Base-by-base conservation (phyloP, 495 filamentous ascomycete genomes). In the Hyphodiscus hymeniophilus region DNA sequence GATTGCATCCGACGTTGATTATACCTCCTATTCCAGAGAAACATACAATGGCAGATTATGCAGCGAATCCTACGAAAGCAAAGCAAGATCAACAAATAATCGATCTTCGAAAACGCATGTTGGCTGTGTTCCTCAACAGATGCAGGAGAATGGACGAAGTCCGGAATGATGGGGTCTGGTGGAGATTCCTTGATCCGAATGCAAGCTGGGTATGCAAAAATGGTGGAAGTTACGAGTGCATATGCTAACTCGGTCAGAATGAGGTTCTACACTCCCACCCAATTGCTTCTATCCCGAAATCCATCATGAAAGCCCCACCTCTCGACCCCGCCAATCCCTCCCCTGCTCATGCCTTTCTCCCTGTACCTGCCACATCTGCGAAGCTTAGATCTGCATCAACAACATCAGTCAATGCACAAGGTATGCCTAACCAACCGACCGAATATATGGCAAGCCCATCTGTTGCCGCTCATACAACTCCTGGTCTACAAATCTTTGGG, bases 1-100 rank as follows among this genome's bases (percentile, higher is more conserved):
- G 84, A 50, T 72, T 98, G 46, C 94, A 97, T 57, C 92, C 92
- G 1, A 96, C 92, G 2, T 76, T 97, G 28, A 82, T 98, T 51
- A 85, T 98, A 43, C 92, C 92, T 0, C 92, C 92, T 2, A 98
- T 98, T 53, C 92, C 92, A 7, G 92, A 98, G 67, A 98, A 98
- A 63, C 92, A 97, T 61, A 89, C 87, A 44, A 91, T 97, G 84
- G 91, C 92, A 39, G 92, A 98, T 60, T 98, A 98, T 63, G 92
- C 92, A 20, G 90, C 94, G 16, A 95, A 95, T 54, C 92, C 92
- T 0, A 96, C 92, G 23, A 95, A 90, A 61, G 92, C 92, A 22
- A 98, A 96, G 65, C 92, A 97, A 66, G 94, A 98, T 63, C 82
- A 85, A 24, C 83, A 86, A 50, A 97, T 96, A 36, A 98, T 98